Evolutionary conservation across 2,329 filamentous ascomycete genomes (phyloP).

Genomic region (Epicoccum nigrum): DNA sequence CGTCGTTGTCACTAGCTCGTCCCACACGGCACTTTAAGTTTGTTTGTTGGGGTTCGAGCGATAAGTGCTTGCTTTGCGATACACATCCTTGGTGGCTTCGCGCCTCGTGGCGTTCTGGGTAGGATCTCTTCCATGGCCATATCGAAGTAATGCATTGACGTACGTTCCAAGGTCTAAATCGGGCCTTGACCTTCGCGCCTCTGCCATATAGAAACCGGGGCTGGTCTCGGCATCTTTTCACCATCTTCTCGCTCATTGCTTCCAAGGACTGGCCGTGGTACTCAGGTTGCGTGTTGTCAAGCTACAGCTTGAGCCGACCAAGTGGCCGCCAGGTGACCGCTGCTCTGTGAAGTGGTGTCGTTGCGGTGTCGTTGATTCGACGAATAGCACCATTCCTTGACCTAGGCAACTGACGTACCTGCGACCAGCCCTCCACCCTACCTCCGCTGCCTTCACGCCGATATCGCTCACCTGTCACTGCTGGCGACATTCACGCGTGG

Average conservation of each 20-base stretch:
- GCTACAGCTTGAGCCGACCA: constrained; percentile 1
- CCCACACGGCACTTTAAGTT: constrained; percentile 35
- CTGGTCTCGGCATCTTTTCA: constrained; percentile 16
- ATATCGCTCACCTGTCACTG: constrained; percentile 13
- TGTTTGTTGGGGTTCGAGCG: constrained; percentile 42
- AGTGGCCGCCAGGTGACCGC: constrained; percentile 25
- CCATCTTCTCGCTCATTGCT: constrained; percentile 21
- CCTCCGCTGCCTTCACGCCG: constrained; percentile 27
- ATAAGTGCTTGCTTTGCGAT: constrained; percentile 22
- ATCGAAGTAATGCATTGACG: constrained; percentile 27
- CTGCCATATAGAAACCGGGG: constrained; percentile 30
- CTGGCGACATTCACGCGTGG: constrained; percentile 1
- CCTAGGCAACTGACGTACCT: constrained; percentile 28
- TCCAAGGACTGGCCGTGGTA: neutral
- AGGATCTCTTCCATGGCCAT: constrained; percentile 19
- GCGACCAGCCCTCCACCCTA: constrained; percentile 19
- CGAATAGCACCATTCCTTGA: constrained; percentile 25
- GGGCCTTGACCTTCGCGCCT: constrained; percentile 10
- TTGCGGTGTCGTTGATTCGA: constrained; percentile 10
- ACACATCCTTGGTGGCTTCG: constrained; percentile 18
- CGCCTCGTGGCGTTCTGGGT: constrained; percentile 38
- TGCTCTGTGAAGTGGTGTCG: constrained; percentile 32
- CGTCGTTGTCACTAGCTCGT: constrained; percentile 19
- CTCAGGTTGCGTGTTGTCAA: neutral
- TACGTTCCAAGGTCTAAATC: constrained; percentile 19